These are phyloP conservation scores for Scenedesmus sp. DNA, from an alignment of 163 green algal species.

Conservation along the genomic window DNA sequence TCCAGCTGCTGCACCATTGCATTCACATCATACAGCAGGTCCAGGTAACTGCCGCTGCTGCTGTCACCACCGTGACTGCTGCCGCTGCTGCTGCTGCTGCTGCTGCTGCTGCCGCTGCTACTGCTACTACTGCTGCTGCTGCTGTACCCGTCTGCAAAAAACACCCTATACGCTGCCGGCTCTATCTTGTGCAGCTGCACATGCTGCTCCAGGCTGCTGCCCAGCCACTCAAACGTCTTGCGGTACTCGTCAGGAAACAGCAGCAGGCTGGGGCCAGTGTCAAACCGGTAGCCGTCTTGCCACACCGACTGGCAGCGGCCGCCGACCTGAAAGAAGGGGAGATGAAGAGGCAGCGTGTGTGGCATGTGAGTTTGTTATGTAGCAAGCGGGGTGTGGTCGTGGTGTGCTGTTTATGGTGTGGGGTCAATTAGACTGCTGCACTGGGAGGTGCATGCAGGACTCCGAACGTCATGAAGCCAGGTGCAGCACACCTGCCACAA, in stretches of 20 bases:
- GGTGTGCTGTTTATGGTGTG: no score
- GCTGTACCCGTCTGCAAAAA: conserved; percentile 68
- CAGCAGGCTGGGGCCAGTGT: conserved; percentile 83
- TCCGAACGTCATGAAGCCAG: no score
- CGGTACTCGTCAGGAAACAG: conserved; percentile 82
- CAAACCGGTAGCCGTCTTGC: conserved; percentile 68
- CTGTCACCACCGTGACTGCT: background rate
- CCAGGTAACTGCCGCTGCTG: conserved; percentile 58
- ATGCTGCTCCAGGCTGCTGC: conserved; percentile 54
- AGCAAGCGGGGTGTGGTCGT: no score
- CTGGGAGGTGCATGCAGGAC: no score
- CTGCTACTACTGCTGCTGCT: conserved; percentile 22
- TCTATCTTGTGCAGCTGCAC: conserved; percentile 62
- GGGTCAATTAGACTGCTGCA: no score
- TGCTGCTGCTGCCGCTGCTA: background rate
- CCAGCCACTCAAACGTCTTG: conserved; percentile 54
- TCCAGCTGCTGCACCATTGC: conserved; percentile 86
- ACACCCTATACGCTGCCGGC: conserved; percentile 82
- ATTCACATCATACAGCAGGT: conserved; percentile 85
- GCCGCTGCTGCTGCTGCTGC: background rate
- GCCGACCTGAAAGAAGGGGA: conserved; percentile 37
- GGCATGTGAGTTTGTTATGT: background rate
- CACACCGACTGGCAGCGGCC: conserved; percentile 64
- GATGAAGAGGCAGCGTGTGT: background rate
- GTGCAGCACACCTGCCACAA: no score